Evolutionary conservation across 208 protist genomes (phyloP), one percentile per base, ranked within the genome.

Genomic region (Trypanosoma rangeli): DNA sequence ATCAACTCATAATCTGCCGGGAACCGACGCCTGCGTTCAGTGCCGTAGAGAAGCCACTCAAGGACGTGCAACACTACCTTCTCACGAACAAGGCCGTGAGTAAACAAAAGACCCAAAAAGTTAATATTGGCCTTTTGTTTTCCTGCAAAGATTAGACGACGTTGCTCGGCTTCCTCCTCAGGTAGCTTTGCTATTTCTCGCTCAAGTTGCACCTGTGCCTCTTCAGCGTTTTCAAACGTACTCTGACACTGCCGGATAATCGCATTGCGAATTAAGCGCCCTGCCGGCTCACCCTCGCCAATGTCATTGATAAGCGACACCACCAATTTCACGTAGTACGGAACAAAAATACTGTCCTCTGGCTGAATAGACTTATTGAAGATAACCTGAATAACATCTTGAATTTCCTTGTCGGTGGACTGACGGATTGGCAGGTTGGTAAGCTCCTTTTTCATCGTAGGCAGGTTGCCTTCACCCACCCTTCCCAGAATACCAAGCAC

Each of bases 51-150:
- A 31, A 96, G 79, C 42, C 80, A 81, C 63, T 93, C 78, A 53
- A 96, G 74, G 31, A 96, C 83, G 0, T 75, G 68, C 42, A 69
- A 50, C 22, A 94, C 87, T 24, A 96, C 86, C 48, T 61, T 76
- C 67, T 85, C 75, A 44, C 63, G 54, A 10, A 92, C 86, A 37
- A 96, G 75, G 37, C 77, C 76, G 55, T 74, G 70, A 15, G 44
- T 68, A 64, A 93, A 96, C 60, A 96, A 76, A 29, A 92, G 78
- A 29, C 90, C 90, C 15, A 96, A 80, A 59, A 94, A 94, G 72
- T 85, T 78, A 37, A 96, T 86, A 64, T 96, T 96, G 4, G 90
- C 84, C 83, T 93, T 94, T 69, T 93, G 87, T 65, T 87, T 85
- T 31, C 71, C 79, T 0, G 71, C 76, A 76, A 93, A 93, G n/a